Evolutionary conservation across 371 early-diverging fungal species (phyloP).

Genomic region (Phascolomyces articulosus): DNA sequence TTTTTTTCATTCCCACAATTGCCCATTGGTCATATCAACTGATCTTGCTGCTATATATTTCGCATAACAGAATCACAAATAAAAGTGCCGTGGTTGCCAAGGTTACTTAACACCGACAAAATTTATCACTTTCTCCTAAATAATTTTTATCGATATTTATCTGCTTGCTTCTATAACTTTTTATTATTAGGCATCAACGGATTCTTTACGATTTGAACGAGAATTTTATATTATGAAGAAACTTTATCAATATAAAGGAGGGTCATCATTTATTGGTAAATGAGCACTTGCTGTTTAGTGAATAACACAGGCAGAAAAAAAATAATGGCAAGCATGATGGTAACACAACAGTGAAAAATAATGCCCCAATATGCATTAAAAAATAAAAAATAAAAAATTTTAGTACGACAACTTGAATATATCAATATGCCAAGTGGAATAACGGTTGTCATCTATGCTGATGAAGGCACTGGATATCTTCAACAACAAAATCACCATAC

Average conservation of each 20-base stretch:
- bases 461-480: slow-evolving; percentile 34
- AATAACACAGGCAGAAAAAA: background rate
- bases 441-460: slow-evolving; percentile 37
- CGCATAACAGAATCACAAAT: slow-evolving; percentile 30
- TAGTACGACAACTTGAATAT: slow-evolving; percentile 43
- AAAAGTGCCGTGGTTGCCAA: slow-evolving; percentile 44
- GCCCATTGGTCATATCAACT: too few species aligned
- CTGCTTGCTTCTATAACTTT: background rate
- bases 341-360: too few species aligned
- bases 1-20: too few species aligned
- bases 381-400: background rate
- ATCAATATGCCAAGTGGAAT: slow-evolving; percentile 41
- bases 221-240: slow-evolving; percentile 49
- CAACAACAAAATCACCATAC: background rate
- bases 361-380: too few species aligned
- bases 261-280: slow-evolving; percentile 35
- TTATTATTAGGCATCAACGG: slow-evolving; percentile 19
- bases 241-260: slow-evolving; percentile 38
- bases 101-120: slow-evolving; percentile 11
- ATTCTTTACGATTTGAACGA: slow-evolving; percentile 40
- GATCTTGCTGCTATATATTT: too few species aligned
- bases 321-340: too few species aligned
- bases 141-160: too few species aligned
- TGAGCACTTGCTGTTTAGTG: too few species aligned
- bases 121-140: too few species aligned